Evolutionary conservation across 2,329 filamentous ascomycete genomes (phyloP), one percentile per base, ranked within the genome.

Genomic region (Aspergillus tanneri): DNA sequence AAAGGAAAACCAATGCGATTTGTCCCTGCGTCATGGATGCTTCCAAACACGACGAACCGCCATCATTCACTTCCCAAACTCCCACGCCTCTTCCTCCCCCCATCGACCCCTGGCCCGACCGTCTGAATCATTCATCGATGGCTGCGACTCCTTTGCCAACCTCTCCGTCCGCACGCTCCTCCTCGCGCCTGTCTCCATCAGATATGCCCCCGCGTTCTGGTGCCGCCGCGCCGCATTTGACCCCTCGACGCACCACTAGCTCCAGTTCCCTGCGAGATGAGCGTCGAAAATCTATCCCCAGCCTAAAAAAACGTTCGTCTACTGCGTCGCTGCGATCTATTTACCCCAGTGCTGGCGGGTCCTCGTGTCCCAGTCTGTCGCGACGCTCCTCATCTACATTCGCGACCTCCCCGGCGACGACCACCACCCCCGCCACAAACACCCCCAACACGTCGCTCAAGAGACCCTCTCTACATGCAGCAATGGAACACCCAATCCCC

Each of bases 221-320:
- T 45, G 21, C 43, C 58, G 32, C 52, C 53, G 40, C 51, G 42
- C 34, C 55, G 38, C 52, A 56, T 40, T 49, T 58, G 28, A 44
- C 54, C 7, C 64, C 62, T 18, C 61, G 60, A 49, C 59, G 60
- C 44, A 67, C 64, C 14, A 62, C 68, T 28, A 71, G 69, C 46
- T 60, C 64, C 37, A 60, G 47, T 35, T 71, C 70, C 16, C 43
- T 70, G 43, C 64, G 63, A 47, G 68, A 72, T 45, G 68, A 72
- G 38, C 63, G 62, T 45, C 60, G 65, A 44, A 60, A 60, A 32
- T 71, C 70, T 6, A 61, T 55, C 9, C 57, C 65, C 7, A 61
- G 59, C n/a, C 44, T 73, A 22, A 64, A 72, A 35, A 72, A 73
- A 38, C 68, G 67, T 19, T 55, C 61, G 18, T 73, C 71, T 1